These are phyloP conservation scores for Gracilaria caudata DNA, from an alignment of 23 red algal species.

Conservation along the genomic window DNA sequence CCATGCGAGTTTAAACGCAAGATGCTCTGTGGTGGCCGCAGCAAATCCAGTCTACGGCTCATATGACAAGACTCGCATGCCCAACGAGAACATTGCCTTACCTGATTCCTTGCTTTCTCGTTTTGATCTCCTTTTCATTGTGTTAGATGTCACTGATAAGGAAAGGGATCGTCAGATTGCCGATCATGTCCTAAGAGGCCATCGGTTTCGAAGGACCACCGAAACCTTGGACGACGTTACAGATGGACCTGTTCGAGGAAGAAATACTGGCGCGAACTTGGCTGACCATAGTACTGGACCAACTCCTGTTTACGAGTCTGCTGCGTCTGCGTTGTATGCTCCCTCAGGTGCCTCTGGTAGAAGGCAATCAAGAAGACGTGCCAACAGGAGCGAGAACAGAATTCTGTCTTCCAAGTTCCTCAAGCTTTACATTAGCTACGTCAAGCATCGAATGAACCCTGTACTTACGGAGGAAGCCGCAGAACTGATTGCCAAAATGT, in stretches of 20 bases:
- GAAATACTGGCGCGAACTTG: constrained; percentile 39
- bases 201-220: constrained; percentile 68
- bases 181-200: constrained; percentile 87
- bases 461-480: constrained; percentile 74
- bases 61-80: constrained; percentile 89
- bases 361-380: constrained; percentile 29
- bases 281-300: constrained; percentile 44
- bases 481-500: constrained; percentile 77
- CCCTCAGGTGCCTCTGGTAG: background rate
- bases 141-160: constrained; percentile 83
- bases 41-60: constrained; percentile 97
- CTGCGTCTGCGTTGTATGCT: constrained; percentile 47
- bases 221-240: constrained; percentile 54
- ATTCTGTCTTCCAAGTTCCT: constrained; percentile 89
- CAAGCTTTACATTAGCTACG: constrained; percentile 94
- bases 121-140: constrained; percentile 99
- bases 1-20: constrained; percentile 96
- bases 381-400: constrained; percentile 55
- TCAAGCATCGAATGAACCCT: constrained; percentile 75
- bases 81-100: constrained; percentile 96
- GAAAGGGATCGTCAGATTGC: constrained; percentile 88
- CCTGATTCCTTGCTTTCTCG: constrained; percentile 98
- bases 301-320: constrained; percentile 69
- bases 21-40: constrained; percentile 97
- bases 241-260: constrained; percentile 33